Evolutionary conservation across 768 basidiomycete species (phyloP), one percentile per base, ranked within the genome.

Genomic region (Paxillus involutus): DNA sequence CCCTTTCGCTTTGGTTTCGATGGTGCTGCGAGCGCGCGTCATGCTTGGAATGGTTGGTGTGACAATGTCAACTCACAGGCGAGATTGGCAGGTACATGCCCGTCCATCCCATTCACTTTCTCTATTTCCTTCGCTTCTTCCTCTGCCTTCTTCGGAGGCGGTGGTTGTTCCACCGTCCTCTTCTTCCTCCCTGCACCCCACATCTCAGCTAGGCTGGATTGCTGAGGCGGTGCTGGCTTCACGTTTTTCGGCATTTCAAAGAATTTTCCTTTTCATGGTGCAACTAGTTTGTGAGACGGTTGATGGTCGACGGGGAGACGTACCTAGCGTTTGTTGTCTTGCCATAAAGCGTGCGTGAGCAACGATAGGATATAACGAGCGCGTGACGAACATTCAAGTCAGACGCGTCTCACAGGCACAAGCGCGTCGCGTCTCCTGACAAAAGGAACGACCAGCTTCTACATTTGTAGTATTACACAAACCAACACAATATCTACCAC

Each of bases 311-410:
- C 3, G 45, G 24, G 19, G 35, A 26, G 11, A 55, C 71, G 16
- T 54, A 86, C 88, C 84, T 44, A 91, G 75, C 1, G 89, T 90
- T 69, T 85, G 85, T 69, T 91, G 89, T 64, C 86, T 81, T 49
- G 77, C 78, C 87, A 90, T 91, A 47, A 57, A 17, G 39, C 39
- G 52, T 19, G 39, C 50, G 42, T 53, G 50, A 29, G 45, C 41
- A 37, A 32, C 41, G 19, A 63, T 56, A 49, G 54, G 56, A 51
- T 53, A 45, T 52, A 61, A 56, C 17, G 19, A 33, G 45, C 64
- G 64, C 59, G 71, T 57, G 54, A 63, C 48, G 48, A 61, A 61
- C 63, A 67, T 68, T 42, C 21, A 49, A 49, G 51, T 39, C 37
- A 39, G n/a, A 29, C 43, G 50, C 44, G 29, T 35, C 32, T 17